phyloP scores from a whole-genome alignment of 768 basidiomycete species.

The Leucocoprinus sp. region DNA sequence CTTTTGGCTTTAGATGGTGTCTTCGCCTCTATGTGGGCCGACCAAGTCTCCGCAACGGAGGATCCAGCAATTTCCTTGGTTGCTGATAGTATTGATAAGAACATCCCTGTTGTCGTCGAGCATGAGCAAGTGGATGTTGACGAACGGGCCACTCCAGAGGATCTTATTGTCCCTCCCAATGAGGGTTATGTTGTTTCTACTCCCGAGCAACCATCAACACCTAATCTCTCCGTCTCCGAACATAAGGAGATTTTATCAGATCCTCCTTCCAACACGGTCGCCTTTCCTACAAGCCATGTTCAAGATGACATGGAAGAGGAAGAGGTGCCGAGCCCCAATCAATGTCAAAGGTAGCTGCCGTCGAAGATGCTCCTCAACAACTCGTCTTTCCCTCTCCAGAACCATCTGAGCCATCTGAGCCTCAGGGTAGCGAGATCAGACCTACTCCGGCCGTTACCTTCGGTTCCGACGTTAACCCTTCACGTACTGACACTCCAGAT shows the following conservation, averaged over 20 bases:
- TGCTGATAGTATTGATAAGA: slow-evolving; percentile 28
- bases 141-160: neutral
- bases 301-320: neutral
- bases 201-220: slow-evolving; percentile 9
- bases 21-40: slow-evolving; percentile 86
- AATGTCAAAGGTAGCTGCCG: slow-evolving; percentile 5
- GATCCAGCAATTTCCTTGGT: slow-evolving; percentile 32
- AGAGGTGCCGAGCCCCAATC: neutral
- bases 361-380: neutral
- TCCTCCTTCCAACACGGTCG: neutral
- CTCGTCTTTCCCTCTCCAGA: slow-evolving; percentile 23
- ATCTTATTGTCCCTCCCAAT: neutral
- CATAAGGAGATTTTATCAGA: slow-evolving; percentile 1
- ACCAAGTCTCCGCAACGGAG: slow-evolving; percentile 65
- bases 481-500: slow-evolving; percentile 66
- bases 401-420: slow-evolving; percentile 9
- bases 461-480: slow-evolving; percentile 49
- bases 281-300: neutral
- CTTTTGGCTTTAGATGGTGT: slow-evolving; percentile 61
- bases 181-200: slow-evolving; percentile 2
- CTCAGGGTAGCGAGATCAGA: slow-evolving; percentile 9
- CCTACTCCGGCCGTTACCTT: slow-evolving; percentile 52
- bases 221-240: slow-evolving; percentile 6
- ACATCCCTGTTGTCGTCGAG: slow-evolving; percentile 18
- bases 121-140: neutral